A percentile compares a stretch with the other conserved stretches of the same genome.
These are phyloP conservation scores for Curvularia lunata DNA, from an alignment of 2,329 filamentous ascomycete genomes.

Conservation along the genomic window DNA sequence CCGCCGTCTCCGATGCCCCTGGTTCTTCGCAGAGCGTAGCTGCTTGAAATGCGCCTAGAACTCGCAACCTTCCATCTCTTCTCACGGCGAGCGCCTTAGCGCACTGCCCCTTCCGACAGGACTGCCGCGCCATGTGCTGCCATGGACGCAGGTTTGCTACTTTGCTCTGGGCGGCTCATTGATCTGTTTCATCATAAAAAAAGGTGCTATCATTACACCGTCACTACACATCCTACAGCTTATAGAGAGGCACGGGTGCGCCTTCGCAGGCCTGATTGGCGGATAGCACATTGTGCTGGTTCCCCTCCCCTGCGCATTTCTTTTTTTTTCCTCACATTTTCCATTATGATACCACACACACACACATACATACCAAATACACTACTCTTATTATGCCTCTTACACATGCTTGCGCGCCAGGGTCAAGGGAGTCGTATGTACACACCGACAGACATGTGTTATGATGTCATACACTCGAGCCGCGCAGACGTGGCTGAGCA, in stretches of 20 bases:
- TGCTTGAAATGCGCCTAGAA: conserved; percentile 14
- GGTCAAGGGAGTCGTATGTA: neutral
- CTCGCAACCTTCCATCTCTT: neutral
- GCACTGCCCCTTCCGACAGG: conserved; percentile 25
- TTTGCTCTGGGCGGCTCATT: conserved; percentile 13
- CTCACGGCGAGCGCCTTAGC: neutral
- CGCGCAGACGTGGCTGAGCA: conserved; percentile 12
- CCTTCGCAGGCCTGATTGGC: conserved; percentile 30
- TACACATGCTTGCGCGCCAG: neutral
- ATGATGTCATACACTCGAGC: conserved; percentile 31
- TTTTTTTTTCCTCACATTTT: conserved; percentile 12
- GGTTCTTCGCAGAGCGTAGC: conserved; percentile 32
- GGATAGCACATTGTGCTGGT: conserved; percentile 3
- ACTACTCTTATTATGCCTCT: conserved; percentile 11
- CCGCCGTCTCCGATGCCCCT: conserved; percentile 30
- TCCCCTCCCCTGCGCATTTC: conserved; percentile 10
- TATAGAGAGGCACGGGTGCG: conserved; percentile 23
- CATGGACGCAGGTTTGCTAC: neutral
- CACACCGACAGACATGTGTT: conserved; percentile 10
- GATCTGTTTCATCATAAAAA: conserved; percentile 12
- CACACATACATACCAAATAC: conserved; percentile 27
- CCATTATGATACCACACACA: conserved; percentile 45
- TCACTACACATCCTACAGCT: conserved; percentile 11
- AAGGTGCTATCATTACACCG: conserved; percentile 13
- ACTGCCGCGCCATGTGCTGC: conserved; percentile 22